phyloP scores from a whole-genome alignment of 176 grass and related monocot species.

The Cenchrus fungigraminus region DNA sequence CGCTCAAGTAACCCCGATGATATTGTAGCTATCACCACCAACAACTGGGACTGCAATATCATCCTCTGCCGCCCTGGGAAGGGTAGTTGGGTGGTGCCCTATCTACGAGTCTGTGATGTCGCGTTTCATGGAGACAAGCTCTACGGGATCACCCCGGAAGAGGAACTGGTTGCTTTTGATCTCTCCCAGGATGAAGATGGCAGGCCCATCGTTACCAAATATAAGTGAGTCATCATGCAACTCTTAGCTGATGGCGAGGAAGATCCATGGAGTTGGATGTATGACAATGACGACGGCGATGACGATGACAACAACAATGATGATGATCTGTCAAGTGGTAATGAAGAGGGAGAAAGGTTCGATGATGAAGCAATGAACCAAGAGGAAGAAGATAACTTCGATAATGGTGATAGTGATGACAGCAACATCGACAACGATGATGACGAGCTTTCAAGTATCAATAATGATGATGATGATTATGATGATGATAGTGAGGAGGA shows the following conservation, averaged over 20 bases:
- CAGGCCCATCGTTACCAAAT: background rate
- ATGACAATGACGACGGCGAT: too few relatives aligned
- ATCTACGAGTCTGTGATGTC: background rate
- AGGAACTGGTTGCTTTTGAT: background rate
- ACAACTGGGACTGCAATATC: background rate
- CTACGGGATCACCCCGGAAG: background rate
- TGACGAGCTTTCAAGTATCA: too few relatives aligned
- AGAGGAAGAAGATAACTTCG: too few relatives aligned
- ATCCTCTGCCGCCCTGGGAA: background rate
- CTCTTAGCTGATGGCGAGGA: fast-evolving
- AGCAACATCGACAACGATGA: too few relatives aligned
- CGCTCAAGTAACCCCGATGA: background rate
- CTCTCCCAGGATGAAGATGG: background rate
- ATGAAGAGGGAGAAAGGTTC: too few relatives aligned
- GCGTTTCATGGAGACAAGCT: background rate
- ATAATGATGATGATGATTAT: too few relatives aligned
- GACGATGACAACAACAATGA: too few relatives aligned
- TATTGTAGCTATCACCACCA: background rate
- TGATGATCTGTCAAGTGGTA: too few relatives aligned
- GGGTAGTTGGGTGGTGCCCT: background rate
- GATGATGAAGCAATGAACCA: too few relatives aligned
- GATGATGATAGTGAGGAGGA: too few relatives aligned
- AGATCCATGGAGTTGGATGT: background rate
- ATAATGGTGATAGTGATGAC: too few relatives aligned
- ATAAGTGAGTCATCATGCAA: background rate